These are phyloP conservation scores for Coniochaeta sp. DNA, from an alignment of 2,329 filamentous ascomycete genomes.

Conservation along the genomic window DNA sequence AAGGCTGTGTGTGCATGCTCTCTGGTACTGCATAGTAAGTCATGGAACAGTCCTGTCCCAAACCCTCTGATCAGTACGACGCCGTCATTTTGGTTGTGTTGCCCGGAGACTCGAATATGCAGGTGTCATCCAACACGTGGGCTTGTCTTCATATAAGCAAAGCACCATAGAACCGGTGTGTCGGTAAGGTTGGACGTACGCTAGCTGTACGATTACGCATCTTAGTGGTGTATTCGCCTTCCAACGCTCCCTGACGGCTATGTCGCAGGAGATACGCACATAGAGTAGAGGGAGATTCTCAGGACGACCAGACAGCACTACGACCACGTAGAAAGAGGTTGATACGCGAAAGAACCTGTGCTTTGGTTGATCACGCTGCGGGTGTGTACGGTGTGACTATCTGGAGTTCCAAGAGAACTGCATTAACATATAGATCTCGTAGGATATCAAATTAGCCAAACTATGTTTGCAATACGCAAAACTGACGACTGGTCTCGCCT, in stretches of 20 bases:
- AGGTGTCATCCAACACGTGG: background rate
- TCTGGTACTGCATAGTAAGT: no score
- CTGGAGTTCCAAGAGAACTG: background rate
- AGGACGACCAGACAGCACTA: no score
- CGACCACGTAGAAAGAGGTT: no score
- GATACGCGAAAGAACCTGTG: no score
- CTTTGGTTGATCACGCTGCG: no score
- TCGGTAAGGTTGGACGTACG: background rate
- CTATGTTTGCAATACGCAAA: background rate
- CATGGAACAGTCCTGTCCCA: background rate
- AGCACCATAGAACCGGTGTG: background rate
- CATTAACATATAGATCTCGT: background rate
- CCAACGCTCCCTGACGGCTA: no score
- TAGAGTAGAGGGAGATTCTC: no score
- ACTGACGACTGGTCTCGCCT: background rate
- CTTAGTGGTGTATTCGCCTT: no score
- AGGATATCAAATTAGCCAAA: background rate
- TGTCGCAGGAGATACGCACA: no score
- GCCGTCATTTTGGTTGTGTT: background rate
- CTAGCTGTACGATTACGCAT: no score
- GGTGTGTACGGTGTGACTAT: background rate
- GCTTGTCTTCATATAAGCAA: background rate
- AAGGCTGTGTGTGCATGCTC: background rate
- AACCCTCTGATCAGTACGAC: background rate
- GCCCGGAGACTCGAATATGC: background rate